Conservation (phyloP, 2,329 filamentous ascomycete species). For the Macrophomina pseudophaseolina region DNA sequence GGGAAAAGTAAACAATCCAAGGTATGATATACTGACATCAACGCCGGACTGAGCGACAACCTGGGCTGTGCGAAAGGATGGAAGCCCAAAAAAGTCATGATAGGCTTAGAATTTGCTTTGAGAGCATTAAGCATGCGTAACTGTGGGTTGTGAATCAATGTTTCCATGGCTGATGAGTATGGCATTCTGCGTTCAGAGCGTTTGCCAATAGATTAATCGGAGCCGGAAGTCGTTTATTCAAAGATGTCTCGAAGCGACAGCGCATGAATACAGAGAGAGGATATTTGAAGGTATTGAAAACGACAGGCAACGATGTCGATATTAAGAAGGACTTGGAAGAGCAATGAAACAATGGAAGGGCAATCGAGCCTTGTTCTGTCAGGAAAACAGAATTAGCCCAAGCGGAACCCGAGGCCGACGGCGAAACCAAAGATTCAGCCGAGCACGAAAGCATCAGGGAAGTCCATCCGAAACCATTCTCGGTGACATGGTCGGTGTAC, state of each 20-base stretch:
- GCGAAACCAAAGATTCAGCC: neutral
- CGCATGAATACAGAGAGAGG: neutral
- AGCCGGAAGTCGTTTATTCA: neutral
- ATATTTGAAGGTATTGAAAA: neutral
- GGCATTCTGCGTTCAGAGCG: neutral
- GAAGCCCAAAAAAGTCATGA: constrained; percentile 58
- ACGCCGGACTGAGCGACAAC: constrained; percentile 66
- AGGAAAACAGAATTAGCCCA: neutral
- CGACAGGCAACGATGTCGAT: neutral
- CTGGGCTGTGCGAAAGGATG: constrained; percentile 55
- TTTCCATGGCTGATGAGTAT: neutral
- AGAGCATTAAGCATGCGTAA: constrained; percentile 53
- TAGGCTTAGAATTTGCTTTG: constrained; percentile 45
- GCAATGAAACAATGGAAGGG: neutral
- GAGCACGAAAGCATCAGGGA: neutral
- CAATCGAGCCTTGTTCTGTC: neutral
- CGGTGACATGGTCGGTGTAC: neutral
- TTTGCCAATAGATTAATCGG: neutral
- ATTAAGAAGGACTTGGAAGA: neutral
- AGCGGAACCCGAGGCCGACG: neutral
- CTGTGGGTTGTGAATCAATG: constrained; percentile 45
- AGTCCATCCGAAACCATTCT: neutral
- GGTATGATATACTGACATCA: constrained; percentile 47
- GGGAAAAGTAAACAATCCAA: neutral
- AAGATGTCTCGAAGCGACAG: neutral